Conservation (phyloP, 2,329 filamentous ascomycete species). For the Phaeosphaeria sp. region DNA sequence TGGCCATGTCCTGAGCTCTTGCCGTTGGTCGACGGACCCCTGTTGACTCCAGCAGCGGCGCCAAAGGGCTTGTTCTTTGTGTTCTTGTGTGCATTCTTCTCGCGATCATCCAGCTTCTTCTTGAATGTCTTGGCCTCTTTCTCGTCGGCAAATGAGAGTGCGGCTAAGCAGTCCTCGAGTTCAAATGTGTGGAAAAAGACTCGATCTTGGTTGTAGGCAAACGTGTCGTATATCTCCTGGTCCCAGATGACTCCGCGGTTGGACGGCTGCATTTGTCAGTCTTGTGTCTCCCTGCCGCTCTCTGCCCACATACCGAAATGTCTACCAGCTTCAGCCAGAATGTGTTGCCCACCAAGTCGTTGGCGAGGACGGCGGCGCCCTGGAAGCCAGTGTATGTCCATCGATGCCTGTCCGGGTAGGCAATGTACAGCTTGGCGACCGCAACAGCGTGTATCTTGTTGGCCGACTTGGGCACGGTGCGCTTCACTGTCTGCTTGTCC, state of each 20-base stretch:
- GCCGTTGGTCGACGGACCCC: constrained; percentile 33
- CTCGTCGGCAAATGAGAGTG: constrained; percentile 91
- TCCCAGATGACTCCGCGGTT: constrained; percentile 43
- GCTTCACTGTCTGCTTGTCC: constrained; percentile 96
- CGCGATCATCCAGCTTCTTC: constrained; percentile 95
- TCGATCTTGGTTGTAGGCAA: constrained; percentile 94
- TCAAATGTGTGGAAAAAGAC: constrained; percentile 99
- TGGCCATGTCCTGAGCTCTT: constrained; percentile 40
- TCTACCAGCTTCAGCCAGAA: constrained; percentile 99
- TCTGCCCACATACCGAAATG: constrained; percentile 73
- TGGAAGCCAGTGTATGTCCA: constrained; percentile 96
- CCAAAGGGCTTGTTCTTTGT: constrained; percentile 79
- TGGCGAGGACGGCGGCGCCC: constrained; percentile 87
- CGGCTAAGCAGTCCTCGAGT: constrained; percentile 88
- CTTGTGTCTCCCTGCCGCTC: background rate
- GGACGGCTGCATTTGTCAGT: constrained; percentile 60
- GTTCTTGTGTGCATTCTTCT: constrained; percentile 92
- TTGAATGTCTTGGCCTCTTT: constrained; percentile 97
- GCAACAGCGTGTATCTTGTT: constrained; percentile 99
- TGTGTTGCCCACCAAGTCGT: constrained; percentile 92
- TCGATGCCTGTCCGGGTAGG: constrained; percentile 81
- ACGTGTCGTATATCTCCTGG: constrained; percentile 95
- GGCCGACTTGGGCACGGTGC: constrained; percentile 87
- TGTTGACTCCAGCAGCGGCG: constrained; percentile 39
- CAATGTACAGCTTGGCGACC: constrained; percentile 91